Base-by-base conservation (phyloP, 164 flowering plant genomes). In the Macadamia tetraphylla region DNA sequence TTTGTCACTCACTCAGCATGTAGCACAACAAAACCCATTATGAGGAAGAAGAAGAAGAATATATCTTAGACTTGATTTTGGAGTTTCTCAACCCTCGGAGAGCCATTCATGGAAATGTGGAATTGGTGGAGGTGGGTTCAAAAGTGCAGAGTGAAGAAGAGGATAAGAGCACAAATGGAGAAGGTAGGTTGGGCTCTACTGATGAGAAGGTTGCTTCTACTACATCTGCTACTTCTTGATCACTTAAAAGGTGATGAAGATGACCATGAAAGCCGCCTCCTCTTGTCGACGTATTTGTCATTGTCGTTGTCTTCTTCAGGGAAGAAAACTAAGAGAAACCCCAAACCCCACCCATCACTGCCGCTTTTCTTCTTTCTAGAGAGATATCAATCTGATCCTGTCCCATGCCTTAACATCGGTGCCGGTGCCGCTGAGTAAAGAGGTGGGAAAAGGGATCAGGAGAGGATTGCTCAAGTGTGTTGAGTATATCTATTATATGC, bases 121-220 rank as follows among this genome's bases (percentile, higher is more conserved):
- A 7, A 40, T 40, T 30, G 48, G 65, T 1, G 58, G 15, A 4
- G 52, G 80, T 70, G 64, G 89, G 84, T 51, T 87, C 88, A 62
- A 85, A 83, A 14, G 88, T 79, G 68, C 83, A n/a, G 82, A 9
- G 92, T 87, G 83, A 90, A 88, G 81, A 87, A 82, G 70, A 90
- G 67, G 30, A 88, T 69, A 30, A 90, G 76, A 3, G 76, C 80
- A 61, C 93, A 92, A 42, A 90, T 79, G 31, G 88, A 85, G 66
- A 92, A 83, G 0, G 91, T 90, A 46, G 88, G 88, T 71, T 86
- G 98, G 32, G 98, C 89, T 81, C 65, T 87, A 49, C 74, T 65
- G 43, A 82, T 69, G 6, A 90, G 78, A 8, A 66, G 64, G n/a
- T 53, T 71, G 44, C 76, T 75, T 29, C 42, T 67, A 17, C 17